Base-by-base conservation (phyloP, 129 eudicot species). In the Pulicaria dysenterica region DNA sequence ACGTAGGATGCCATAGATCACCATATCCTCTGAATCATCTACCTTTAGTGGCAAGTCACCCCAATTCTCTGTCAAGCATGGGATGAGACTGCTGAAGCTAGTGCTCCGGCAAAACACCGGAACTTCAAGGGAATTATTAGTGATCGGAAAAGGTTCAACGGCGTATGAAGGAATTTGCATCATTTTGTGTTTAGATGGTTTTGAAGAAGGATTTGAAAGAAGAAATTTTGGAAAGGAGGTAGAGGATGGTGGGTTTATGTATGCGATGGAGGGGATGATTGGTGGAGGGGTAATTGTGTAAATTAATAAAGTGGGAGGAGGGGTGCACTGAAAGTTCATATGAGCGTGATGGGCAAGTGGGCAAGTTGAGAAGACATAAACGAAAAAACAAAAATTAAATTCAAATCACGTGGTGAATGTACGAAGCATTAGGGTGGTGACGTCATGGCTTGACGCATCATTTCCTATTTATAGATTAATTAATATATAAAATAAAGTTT, bases 21-120 rank as follows among this genome's bases (percentile, higher is more conserved):
- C 87, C 96, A 90, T 90, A 54, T 90, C 96, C 45, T 90, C 96
- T 1, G 93, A 83, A 68, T 90, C 96, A 19, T 90, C 96, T 0
- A 85, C 93, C 50, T 85, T 87, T 37, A 90, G 75, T 14, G 96
- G 96, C 78, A 90, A 85, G 31, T 85, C 96, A 48, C 96, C 96
- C 96, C 96, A 90, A 3, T 80, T 81, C 3, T 90, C 96, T 13
- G 91, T 75, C 45, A 90, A 83, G 54, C 96, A 90, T 0, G 91
- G 80, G 6, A 83, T 44, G 38, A 87, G 85, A 46, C 85, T 82
- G 69, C 78, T 85, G 73, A 90, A 87, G 67, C 96, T 90, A 0
- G 88, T 66, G 64, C 83, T 90, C 75, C 93, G 80, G 73, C 87
- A 73, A 48, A 82, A 90, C 38, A 64, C 69, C 58, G 89, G 75